Base-by-base conservation (phyloP, 1,139 yeast genomes). In the Taphrina flavorubra region DNA sequence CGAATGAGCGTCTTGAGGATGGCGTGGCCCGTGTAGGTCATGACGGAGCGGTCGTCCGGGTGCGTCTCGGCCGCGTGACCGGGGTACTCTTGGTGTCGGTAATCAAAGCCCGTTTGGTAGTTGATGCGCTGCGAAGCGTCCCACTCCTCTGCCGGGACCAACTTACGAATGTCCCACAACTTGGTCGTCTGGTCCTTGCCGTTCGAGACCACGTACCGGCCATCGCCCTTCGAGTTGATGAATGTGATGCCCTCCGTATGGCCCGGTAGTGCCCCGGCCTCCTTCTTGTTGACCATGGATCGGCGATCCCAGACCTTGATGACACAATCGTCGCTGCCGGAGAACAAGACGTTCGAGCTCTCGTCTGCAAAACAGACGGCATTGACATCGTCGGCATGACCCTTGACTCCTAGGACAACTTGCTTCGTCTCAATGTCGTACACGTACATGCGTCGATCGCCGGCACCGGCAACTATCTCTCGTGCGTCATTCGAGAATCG, bases 291-390 rank as follows among this genome's bases (percentile, higher is more conserved):
- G 60, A 78, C 78, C 71, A 80, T 79, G 47, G 72, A 70, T 58
- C 85, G 77, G 65, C 88, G 80, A 76, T 91, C 97, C 97, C 97
- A 91, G 2, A 91, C 90, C 73, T 95, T 81, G 5, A 90, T 87
- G 1, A 89, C 87, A 55, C 88, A 83, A 76, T 91, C 97, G 76
- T 91, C 92, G 0, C 94, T 87, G 0, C 96, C 97, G 60, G 92
- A 87, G 6, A 90, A 83, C 51, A 90, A 82, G 36, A 87, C 83
- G 73, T 88, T 87, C 1, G 92, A 92, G 76, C 84, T 81, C 0
- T 91, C 95, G 3, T 90, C 85, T 16, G 90, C 88, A 1, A 94
- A 86, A 71, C 96, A 83, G 1, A 90, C 96, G 0, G 95, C 86
- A 62, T 87, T 76, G 18, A 76, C 77, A 46, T 76, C 78, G 39